Percentiles rank a stretch among this genome's conserved stretches.
These are phyloP conservation scores for Leptomonas pyrrhocoris DNA, from an alignment of 208 protist species.

Conservation along the genomic window DNA sequence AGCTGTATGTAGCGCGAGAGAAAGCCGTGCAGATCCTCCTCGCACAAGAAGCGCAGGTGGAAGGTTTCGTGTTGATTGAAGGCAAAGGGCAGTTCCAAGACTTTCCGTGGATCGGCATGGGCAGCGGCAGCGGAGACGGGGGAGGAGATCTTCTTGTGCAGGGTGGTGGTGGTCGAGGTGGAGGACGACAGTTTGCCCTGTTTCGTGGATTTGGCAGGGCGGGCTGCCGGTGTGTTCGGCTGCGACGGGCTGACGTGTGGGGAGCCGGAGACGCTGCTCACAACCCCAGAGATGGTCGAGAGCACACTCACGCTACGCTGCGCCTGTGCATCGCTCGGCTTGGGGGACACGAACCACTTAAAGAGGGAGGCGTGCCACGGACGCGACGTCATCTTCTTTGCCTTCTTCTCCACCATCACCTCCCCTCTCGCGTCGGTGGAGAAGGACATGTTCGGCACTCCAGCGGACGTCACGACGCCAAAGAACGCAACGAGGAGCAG, in stretches of 20 bases:
- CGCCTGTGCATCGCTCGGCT: not conserved
- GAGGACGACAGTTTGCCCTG: not conserved
- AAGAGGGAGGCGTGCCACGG: not conserved
- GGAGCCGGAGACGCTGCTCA: conserved; percentile 3
- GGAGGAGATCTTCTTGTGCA: not conserved
- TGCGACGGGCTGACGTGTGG: not conserved
- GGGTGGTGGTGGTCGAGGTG: not conserved
- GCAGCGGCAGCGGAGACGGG: not conserved
- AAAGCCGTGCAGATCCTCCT: conserved; percentile 24
- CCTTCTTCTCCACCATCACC: conserved; percentile 5
- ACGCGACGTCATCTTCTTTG: not conserved
- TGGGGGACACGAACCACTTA: conserved; percentile 2
- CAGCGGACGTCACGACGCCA: conserved; percentile 7
- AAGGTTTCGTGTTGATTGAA: conserved; percentile 9
- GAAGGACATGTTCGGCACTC: conserved; percentile 8
- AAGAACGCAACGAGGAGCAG: conserved; percentile 22
- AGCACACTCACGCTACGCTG: not conserved
- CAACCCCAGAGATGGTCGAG: conserved; percentile 3
- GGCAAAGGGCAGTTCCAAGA: conserved; percentile 11
- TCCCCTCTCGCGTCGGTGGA: conserved; percentile 4
- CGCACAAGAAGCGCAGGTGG: conserved; percentile 22
- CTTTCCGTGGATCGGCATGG: not conserved
- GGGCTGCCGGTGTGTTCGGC: not conserved
- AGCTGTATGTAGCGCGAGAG: conserved; percentile 14
- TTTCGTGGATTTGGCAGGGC: not conserved